phyloP scores from a whole-genome alignment of 441 rosid genomes.

The Pelargonium fulgidum region DNA sequence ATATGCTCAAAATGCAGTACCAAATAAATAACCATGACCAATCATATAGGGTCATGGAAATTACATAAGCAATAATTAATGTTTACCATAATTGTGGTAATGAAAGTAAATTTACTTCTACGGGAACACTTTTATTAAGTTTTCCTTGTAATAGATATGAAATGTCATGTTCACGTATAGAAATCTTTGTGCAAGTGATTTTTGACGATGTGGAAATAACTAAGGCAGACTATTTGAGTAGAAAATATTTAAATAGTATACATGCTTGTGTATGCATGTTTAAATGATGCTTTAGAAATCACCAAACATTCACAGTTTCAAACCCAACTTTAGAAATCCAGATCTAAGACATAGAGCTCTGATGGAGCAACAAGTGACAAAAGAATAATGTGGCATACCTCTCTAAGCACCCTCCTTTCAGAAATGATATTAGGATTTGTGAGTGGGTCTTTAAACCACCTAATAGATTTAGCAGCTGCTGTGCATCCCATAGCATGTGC shows the following conservation, averaged over 20 bases:
- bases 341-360: background rate
- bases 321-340: no score
- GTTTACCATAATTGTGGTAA: background rate
- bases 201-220: background rate
- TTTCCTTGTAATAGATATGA: background rate
- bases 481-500: constrained; percentile 95
- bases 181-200: background rate
- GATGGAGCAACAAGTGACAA: background rate
- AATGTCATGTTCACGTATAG: background rate
- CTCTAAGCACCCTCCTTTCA: constrained; percentile 49
- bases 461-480: constrained; percentile 76
- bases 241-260: background rate
- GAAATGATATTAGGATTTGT: constrained; percentile 55
- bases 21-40: background rate
- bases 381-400: constrained; percentile 39
- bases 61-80: background rate
- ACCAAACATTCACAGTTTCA: no score
- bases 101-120: background rate
- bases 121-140: background rate
- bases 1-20: background rate
- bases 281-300: no score
- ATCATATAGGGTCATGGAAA: background rate
- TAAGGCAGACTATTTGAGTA: background rate
- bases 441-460: constrained; percentile 80
- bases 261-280: no score